Base-by-base conservation (phyloP, 73 alveolate genomes). In the Paramecium primaurelia region DNA sequence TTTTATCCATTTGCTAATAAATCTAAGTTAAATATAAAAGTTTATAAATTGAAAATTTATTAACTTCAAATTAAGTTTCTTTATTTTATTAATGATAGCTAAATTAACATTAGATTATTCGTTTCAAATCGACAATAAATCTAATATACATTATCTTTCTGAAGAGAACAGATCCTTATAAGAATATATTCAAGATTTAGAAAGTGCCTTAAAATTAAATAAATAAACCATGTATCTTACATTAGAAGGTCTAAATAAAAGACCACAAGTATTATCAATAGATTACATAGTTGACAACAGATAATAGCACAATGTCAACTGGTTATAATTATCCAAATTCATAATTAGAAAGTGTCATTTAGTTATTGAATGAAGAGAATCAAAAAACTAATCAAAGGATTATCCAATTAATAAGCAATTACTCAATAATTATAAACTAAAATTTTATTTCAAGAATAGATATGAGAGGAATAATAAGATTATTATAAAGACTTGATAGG, bases 61-160 rank as follows among this genome's bases (percentile, higher is more conserved):
- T 40, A 40, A 40, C 5, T 8, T 40, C 12, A 40, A 40, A 40
- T 8, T 40, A 38, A 38, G 9, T 38, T 38, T 38, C 25, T 8
- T 2, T 1, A 4, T 38, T 38, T 38, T 2, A 38, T 38, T 51
- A 16, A 51, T 51, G 34, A 51, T 0, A 12, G 11, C 68, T 12
- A 51, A 51, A 51, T 51, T 51, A 8, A 4, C 8, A 4, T 38
- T 11, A 2, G 8, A 22, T 22, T 22, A 22, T 22, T 22, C 25
- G 25, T 22, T 22, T 22, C 25, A 22, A 22, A 22, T 22, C 25
- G 25, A 22, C 25, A 22, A 22, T 22, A 88, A 88, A 45, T 88
- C 93, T 8, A 69, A 88, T 37, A 88, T 88, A 22, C 51, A 88
- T 58, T 88, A 68, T 88, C 93, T 88, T 40, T 80, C 86, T 36